phyloP scores from a whole-genome alignment of 805 yeast genomes.

The Ogataea saltuana region DNA sequence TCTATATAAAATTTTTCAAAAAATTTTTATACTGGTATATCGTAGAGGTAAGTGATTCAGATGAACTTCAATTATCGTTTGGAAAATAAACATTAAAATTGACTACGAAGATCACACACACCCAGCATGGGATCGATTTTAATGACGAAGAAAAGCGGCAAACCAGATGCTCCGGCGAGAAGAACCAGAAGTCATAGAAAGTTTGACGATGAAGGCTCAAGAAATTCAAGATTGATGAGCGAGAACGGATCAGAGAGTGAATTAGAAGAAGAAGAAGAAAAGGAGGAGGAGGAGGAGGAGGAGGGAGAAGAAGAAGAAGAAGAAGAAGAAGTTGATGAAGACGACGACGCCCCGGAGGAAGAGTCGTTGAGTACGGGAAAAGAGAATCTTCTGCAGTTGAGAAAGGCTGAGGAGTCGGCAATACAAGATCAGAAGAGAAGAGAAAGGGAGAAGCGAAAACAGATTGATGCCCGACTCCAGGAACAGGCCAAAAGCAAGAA shows the following conservation, averaged over 20 bases:
- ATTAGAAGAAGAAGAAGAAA: slow-evolving; percentile 13
- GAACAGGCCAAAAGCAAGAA: slow-evolving; percentile 33
- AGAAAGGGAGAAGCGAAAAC: slow-evolving; percentile 34
- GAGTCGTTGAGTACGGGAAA: slow-evolving; percentile 32
- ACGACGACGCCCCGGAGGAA: slow-evolving; percentile 55
- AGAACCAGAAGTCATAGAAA: slow-evolving; percentile 23
- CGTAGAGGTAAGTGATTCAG: not conserved
- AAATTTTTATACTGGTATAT: not conserved
- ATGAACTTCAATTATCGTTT: no score
- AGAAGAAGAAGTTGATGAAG: slow-evolving; percentile 20
- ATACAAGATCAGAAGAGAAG: slow-evolving; percentile 28
- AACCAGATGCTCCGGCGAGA: slow-evolving; percentile 13
- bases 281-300: slow-evolving; percentile 14
- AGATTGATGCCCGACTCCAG: slow-evolving; percentile 36
- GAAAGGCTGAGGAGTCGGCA: slow-evolving; percentile 29
- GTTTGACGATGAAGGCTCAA: slow-evolving; percentile 17
- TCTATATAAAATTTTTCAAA: slow-evolving; percentile 2
- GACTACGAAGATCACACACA: not conserved
- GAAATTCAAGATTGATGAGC: not conserved
- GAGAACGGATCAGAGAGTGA: slow-evolving; percentile 7
- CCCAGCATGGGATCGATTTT: no score
- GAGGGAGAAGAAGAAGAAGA: slow-evolving; percentile 20
- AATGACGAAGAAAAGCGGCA: not conserved
- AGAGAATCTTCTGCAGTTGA: slow-evolving; percentile 8
- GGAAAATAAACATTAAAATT: not conserved